phyloP scores from a whole-genome alignment of 805 yeast genomes.

The Saturnispora diversa region DNA sequence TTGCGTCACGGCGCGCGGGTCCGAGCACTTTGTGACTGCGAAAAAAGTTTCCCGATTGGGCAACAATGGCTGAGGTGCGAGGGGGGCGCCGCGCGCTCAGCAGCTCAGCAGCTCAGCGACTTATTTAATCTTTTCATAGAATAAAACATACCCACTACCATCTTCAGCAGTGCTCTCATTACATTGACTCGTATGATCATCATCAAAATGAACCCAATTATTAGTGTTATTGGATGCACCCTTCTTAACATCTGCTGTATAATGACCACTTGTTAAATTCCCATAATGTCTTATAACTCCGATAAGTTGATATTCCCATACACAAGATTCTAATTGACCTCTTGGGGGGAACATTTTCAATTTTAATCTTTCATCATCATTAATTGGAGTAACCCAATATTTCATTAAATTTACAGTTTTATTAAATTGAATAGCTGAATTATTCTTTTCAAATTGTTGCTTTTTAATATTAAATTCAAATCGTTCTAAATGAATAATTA shows the following conservation, averaged over 20 bases:
- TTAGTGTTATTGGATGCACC: too few species aligned
- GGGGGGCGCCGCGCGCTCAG: background rate
- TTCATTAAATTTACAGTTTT: slow-evolving; percentile 44
- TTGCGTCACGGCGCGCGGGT: slow-evolving; percentile 3
- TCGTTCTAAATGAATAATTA: slow-evolving; percentile 80
- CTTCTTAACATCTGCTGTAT: slow-evolving; percentile 30
- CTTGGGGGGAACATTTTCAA: slow-evolving; percentile 49
- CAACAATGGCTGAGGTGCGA: background rate
- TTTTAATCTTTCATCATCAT: slow-evolving; percentile 36
- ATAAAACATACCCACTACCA: slow-evolving; percentile 14
- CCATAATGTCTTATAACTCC: slow-evolving; percentile 86
- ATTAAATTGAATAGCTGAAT: slow-evolving; percentile 63
- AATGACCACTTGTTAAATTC: slow-evolving; percentile 78
- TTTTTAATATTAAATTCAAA: slow-evolving; percentile 39
- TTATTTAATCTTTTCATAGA: slow-evolving; percentile 10
- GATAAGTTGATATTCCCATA: slow-evolving; percentile 59
- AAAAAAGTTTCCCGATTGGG: background rate
- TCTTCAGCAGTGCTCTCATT: slow-evolving; percentile 8
- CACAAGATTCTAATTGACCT: slow-evolving; percentile 63
- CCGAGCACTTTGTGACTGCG: slow-evolving; percentile 1
- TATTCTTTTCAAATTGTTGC: slow-evolving; percentile 44
- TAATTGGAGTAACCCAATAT: slow-evolving; percentile 57
- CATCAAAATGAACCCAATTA: slow-evolving; percentile 14
- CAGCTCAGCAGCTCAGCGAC: background rate
- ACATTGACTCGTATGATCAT: slow-evolving; percentile 6